Evolutionary conservation across 83 land plant species (phyloP).

Genomic region (Larix sibirica): DNA sequence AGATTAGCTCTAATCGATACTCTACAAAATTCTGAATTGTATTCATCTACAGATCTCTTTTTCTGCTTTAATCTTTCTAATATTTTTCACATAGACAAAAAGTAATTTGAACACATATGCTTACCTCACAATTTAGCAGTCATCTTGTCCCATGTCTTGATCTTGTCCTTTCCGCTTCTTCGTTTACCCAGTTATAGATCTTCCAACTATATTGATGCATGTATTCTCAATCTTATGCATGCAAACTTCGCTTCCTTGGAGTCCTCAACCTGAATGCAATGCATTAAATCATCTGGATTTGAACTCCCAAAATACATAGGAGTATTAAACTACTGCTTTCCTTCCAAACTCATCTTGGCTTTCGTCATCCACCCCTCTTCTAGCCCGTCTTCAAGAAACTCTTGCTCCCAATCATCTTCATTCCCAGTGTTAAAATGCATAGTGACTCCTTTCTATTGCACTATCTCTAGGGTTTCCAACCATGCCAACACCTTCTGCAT

Average conservation of each 20-base stretch:
- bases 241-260: not conserved
- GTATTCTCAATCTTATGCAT: not conserved
- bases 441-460: no score
- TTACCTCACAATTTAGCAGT: not conserved
- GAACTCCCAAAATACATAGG: not conserved
- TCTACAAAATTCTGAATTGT: not conserved
- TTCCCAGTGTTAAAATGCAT: no score
- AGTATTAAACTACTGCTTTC: not conserved
- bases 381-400: not conserved
- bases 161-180: not conserved
- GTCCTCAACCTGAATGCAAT: not conserved
- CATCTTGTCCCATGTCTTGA: not conserved
- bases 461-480: no score
- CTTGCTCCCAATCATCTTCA: no score
- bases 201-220: not conserved
- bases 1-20: not conserved
- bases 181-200: not conserved
- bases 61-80: not conserved
- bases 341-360: not conserved
- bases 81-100: not conserved
- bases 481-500: no score
- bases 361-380: not conserved
- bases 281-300: not conserved
- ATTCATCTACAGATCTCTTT: not conserved
- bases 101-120: not conserved